Conservation (phyloP, 768 basidiomycete genomes). For the Gymnopilus dilepis region DNA sequence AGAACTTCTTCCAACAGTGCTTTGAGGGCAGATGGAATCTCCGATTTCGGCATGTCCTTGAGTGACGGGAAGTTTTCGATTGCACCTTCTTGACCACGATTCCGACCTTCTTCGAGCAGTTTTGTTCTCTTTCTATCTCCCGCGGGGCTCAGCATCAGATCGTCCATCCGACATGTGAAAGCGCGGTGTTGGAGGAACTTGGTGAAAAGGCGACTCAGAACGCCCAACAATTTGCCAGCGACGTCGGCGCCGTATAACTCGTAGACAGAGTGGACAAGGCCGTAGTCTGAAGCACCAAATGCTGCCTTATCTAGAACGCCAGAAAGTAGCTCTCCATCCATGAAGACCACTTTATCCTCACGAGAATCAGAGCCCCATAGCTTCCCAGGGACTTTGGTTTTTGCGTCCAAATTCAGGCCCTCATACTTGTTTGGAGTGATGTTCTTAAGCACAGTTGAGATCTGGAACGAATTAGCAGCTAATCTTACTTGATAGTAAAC, state of each 20-base stretch:
- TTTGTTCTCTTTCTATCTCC: slow-evolving; percentile 75
- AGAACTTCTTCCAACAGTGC: slow-evolving; percentile 88
- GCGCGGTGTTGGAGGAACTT: slow-evolving; percentile 97
- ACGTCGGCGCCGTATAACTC: slow-evolving; percentile 91
- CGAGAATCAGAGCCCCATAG: slow-evolving; percentile 83
- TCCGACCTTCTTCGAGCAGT: slow-evolving; percentile 68
- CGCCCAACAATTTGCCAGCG: slow-evolving; percentile 90
- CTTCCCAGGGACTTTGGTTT: slow-evolving; percentile 87
- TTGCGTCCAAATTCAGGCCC: slow-evolving; percentile 84
- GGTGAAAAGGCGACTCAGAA: slow-evolving; percentile 93
- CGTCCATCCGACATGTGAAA: slow-evolving; percentile 99
- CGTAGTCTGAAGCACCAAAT: slow-evolving; percentile 95
- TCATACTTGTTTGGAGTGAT: slow-evolving; percentile 80
- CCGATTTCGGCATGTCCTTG: slow-evolving; percentile 48
- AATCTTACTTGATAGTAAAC: not conserved
- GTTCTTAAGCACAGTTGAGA: slow-evolving; percentile 93
- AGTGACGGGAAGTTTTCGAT: slow-evolving; percentile 90
- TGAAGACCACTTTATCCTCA: slow-evolving; percentile 88
- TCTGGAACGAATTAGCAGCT: slow-evolving; percentile 48
- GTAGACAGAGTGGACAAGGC: slow-evolving; percentile 95
- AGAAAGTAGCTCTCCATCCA: slow-evolving; percentile 91
- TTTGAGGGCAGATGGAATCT: slow-evolving; percentile 62
- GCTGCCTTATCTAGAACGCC: slow-evolving; percentile 97
- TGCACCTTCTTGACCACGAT: slow-evolving; percentile 85
- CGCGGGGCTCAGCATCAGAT: slow-evolving; percentile 84